Conservation (phyloP, 257 asterid species). For the Rehmannia glutinosa region DNA sequence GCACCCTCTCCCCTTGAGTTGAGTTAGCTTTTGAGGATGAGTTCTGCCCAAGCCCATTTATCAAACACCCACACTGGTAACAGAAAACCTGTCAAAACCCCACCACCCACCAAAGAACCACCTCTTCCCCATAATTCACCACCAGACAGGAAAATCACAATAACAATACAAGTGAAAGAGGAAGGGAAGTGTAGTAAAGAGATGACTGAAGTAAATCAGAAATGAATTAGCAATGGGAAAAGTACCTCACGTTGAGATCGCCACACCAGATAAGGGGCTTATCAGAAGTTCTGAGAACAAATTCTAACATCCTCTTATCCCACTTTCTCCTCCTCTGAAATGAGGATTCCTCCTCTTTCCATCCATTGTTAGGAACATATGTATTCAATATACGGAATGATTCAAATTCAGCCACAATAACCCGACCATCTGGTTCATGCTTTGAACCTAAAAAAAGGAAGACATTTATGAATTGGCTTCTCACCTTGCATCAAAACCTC, state of each 20-base stretch:
- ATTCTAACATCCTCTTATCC: conserved; percentile 90
- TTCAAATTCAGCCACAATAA: conserved; percentile 82
- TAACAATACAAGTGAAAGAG: not conserved
- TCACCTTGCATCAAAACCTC: conserved; percentile 3
- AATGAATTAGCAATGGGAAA: conserved; percentile 7
- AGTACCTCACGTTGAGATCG: conserved; percentile 90
- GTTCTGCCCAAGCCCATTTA: too few relatives aligned
- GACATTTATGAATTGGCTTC: not conserved
- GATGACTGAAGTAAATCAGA: not conserved
- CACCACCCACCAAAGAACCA: not conserved
- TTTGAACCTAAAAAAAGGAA: conserved; percentile 56
- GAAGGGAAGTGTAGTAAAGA: not conserved
- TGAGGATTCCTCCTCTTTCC: conserved; percentile 91
- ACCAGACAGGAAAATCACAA: not conserved
- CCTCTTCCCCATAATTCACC: not conserved
- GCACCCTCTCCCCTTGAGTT: too few relatives aligned
- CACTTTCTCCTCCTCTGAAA: conserved; percentile 96
- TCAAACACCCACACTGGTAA: not conserved
- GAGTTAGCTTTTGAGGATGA: too few relatives aligned
- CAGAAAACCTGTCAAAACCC: not conserved
- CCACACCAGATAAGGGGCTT: conserved; percentile 98
- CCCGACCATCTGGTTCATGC: conserved; percentile 94
- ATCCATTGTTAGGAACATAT: conserved; percentile 91
- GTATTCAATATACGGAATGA: conserved; percentile 74
- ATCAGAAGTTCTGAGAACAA: conserved; percentile 58